Evolutionary conservation across 176 grass and related monocot genomes (phyloP).

Genomic region (Musa troglodytarum): DNA sequence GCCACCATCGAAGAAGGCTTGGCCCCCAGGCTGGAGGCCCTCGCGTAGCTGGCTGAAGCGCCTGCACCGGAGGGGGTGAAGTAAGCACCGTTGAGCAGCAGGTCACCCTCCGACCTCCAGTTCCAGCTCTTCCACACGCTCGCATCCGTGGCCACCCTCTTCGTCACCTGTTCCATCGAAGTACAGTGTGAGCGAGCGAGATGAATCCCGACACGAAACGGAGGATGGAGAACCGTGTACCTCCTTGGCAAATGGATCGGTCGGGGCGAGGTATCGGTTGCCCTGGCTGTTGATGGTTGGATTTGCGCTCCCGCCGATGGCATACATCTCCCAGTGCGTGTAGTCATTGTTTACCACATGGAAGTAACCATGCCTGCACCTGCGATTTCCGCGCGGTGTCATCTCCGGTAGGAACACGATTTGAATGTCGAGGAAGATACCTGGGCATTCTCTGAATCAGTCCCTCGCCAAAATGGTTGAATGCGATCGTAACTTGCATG

Average conservation of each 20-base stretch:
- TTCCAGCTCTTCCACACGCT: slow-evolving; percentile 3
- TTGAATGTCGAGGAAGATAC: not conserved
- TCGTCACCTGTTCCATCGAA: not conserved
- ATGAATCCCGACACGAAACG: not conserved
- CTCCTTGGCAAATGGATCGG: slow-evolving; percentile 2
- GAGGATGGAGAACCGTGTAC: not conserved
- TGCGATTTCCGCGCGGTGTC: not conserved
- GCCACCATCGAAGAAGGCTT: not conserved
- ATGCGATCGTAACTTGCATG: slow-evolving; percentile 9
- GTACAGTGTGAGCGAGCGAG: not conserved
- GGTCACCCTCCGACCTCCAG: slow-evolving; percentile 5
- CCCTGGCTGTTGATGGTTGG: slow-evolving; percentile 12
- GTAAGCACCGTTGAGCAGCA: not conserved
- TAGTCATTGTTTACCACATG: slow-evolving; percentile 12
- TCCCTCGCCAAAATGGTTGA: slow-evolving; percentile 11
- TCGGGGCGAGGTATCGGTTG: slow-evolving; percentile 6
- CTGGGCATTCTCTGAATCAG: slow-evolving; percentile 11
- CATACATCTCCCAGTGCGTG: slow-evolving; percentile 13
- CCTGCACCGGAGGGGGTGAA: slow-evolving; percentile 1
- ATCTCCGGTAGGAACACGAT: not conserved
- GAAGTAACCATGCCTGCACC: slow-evolving; percentile 12
- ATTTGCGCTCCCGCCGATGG: not conserved
- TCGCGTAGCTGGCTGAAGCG: slow-evolving; percentile 1
- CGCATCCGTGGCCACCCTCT: not conserved
- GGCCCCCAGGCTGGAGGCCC: slow-evolving; percentile 6